phyloP scores from a whole-genome alignment of 768 basidiomycete genomes.

The Boletellus ananas region DNA sequence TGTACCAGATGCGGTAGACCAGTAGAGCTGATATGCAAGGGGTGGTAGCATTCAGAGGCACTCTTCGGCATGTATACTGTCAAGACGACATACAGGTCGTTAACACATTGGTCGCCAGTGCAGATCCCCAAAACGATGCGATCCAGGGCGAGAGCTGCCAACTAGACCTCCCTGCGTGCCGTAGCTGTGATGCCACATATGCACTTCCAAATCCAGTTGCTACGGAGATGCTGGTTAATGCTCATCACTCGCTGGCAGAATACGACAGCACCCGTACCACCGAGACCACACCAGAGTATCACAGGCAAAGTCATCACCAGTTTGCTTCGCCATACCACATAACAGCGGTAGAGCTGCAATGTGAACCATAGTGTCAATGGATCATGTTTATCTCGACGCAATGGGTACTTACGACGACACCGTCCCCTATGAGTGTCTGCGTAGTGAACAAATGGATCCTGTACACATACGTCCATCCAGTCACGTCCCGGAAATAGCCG shows the following conservation, averaged over 20 bases:
- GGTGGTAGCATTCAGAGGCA: not conserved
- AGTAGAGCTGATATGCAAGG: constrained; percentile 18
- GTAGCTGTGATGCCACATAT: constrained; percentile 12
- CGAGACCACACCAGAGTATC: constrained; percentile 28
- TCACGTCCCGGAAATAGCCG: constrained; percentile 22
- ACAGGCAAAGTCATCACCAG: constrained; percentile 27
- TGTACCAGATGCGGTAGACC: constrained; percentile 30
- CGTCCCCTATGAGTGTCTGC: constrained; percentile 30
- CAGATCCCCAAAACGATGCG: constrained; percentile 31
- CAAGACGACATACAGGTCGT: constrained; percentile 25
- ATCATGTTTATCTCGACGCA: not conserved
- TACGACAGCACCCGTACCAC: constrained; percentile 12
- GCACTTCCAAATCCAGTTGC: constrained; percentile 18
- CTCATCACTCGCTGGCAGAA: not conserved
- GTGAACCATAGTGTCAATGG: not conserved
- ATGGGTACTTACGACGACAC: constrained; percentile 22
- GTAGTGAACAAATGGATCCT: constrained; percentile 21
- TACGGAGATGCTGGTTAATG: not conserved
- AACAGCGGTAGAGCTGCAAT: constrained; percentile 26
- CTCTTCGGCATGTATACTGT: not conserved
- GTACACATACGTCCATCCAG: constrained; percentile 28
- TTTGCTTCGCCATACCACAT: constrained; percentile 31
- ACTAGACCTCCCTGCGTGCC: constrained; percentile 20
- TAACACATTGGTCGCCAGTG: constrained; percentile 33
- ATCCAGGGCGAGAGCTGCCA: constrained; percentile 31